These are phyloP conservation scores for Pulveroboletus ravenelii DNA, from an alignment of 768 basidiomycete genomes.

Conservation along the genomic window DNA sequence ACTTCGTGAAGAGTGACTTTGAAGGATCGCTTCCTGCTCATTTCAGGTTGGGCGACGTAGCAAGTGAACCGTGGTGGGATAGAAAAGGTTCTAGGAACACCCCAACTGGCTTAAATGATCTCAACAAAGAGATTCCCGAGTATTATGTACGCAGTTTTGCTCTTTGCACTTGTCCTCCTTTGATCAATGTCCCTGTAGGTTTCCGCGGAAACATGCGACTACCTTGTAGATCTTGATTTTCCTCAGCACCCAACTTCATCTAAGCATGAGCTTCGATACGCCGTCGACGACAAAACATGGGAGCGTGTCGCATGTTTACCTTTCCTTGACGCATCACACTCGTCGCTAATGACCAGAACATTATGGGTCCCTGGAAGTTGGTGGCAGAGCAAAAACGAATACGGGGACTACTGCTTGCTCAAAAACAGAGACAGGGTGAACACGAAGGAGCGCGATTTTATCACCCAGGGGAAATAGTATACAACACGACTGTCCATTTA, in stretches of 20 bases:
- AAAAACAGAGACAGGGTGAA: slow-evolving; percentile 45
- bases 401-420: slow-evolving; percentile 89
- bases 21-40: slow-evolving; percentile 83
- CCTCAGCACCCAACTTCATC: slow-evolving; percentile 59
- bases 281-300: slow-evolving; percentile 62
- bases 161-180: not conserved
- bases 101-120: slow-evolving; percentile 74
- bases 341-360: slow-evolving; percentile 64
- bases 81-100: slow-evolving; percentile 57
- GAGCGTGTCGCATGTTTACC: slow-evolving; percentile 74
- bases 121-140: slow-evolving; percentile 73
- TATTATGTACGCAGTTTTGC: slow-evolving; percentile 61
- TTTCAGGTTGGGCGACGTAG: slow-evolving; percentile 43
- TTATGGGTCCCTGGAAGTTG: slow-evolving; percentile 73
- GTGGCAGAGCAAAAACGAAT: slow-evolving; percentile 70
- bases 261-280: slow-evolving; percentile 75
- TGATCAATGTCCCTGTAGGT: slow-evolving; percentile 43
- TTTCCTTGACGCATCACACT: slow-evolving; percentile 80
- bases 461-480: slow-evolving; percentile 7
- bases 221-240: slow-evolving; percentile 87
- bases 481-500: not conserved
- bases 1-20: slow-evolving; percentile 90
- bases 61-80: slow-evolving; percentile 28
- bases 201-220: slow-evolving; percentile 70
- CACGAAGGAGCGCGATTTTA: slow-evolving; percentile 23